A percentile compares a stretch with the other conserved stretches of the same genome.
phyloP scores from a whole-genome alignment of 2,329 filamentous ascomycete species.

The Diaporthe capsici region DNA sequence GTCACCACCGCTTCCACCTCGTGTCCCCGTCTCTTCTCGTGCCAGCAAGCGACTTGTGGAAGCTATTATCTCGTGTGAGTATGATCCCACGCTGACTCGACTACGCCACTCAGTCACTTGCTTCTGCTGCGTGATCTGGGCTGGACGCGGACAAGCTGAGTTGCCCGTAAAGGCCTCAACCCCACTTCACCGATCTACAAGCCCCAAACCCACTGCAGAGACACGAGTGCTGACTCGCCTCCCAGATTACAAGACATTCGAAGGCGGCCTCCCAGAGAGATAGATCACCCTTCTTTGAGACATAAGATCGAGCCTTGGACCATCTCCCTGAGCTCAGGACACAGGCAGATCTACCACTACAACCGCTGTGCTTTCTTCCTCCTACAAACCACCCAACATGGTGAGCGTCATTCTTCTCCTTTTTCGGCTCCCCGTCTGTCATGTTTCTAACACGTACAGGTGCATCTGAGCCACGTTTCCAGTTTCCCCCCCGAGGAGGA shows the following conservation, averaged over 20 bases:
- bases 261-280: conserved; percentile 20
- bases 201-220: neutral
- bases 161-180: neutral
- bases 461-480: conserved; percentile 57
- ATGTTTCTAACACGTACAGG: neutral
- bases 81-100: neutral
- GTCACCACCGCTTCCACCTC: neutral
- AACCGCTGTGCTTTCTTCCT: conserved; percentile 52
- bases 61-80: conserved; percentile 11
- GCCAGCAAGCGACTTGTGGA: neutral
- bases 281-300: neutral
- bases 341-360: conserved; percentile 48
- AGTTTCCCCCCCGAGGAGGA: conserved; percentile 47
- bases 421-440: neutral
- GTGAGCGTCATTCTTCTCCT: neutral
- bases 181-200: neutral
- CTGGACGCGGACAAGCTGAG: neutral
- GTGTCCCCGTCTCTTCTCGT: neutral
- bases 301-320: neutral
- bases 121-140: neutral
- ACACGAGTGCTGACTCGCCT: conserved; percentile 19
- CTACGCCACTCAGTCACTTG: neutral
- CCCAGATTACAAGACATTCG: neutral
- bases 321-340: conserved; percentile 45
- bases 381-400: conserved; percentile 59